Evolutionary conservation across 2,329 filamentous ascomycete species (phyloP).

Genomic region (Ceratocystis huliohia): DNA sequence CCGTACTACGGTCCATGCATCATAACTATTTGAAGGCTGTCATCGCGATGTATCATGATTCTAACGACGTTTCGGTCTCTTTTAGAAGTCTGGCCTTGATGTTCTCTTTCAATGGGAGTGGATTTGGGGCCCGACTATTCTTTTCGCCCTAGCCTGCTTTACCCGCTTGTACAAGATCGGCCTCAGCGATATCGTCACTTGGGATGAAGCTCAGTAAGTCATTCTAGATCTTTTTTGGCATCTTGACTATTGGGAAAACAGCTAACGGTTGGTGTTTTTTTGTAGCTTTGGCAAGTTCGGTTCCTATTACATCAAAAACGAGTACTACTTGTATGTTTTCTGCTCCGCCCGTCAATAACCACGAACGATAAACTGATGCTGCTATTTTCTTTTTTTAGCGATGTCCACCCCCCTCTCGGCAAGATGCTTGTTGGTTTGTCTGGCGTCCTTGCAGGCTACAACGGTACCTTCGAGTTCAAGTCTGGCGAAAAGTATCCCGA

Average conservation of each 20-base stretch:
- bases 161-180: conserved; percentile 60
- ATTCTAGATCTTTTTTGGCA: conserved; percentile 8
- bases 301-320: conserved; percentile 95
- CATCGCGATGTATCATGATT: neutral
- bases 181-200: conserved; percentile 52
- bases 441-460: conserved; percentile 92
- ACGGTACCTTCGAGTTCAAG: conserved; percentile 98
- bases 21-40: neutral
- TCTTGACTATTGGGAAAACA: neutral
- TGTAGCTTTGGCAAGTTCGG: conserved; percentile 87
- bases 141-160: conserved; percentile 50
- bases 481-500: conserved; percentile 90
- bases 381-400: conserved; percentile 22
- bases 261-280: neutral
- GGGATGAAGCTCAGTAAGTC: conserved; percentile 53
- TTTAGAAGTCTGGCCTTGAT: conserved; percentile 45
- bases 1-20: neutral
- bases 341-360: neutral
- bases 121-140: conserved; percentile 48
- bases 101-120: conserved; percentile 52
- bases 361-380: conserved; percentile 1
- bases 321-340: conserved; percentile 69
- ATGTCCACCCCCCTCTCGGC: conserved; percentile 80
- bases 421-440: conserved; percentile 98
- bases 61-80: conserved; percentile 1